These are phyloP conservation scores for Leccinum variicolor DNA, from an alignment of 768 basidiomycete species.

Conservation along the genomic window DNA sequence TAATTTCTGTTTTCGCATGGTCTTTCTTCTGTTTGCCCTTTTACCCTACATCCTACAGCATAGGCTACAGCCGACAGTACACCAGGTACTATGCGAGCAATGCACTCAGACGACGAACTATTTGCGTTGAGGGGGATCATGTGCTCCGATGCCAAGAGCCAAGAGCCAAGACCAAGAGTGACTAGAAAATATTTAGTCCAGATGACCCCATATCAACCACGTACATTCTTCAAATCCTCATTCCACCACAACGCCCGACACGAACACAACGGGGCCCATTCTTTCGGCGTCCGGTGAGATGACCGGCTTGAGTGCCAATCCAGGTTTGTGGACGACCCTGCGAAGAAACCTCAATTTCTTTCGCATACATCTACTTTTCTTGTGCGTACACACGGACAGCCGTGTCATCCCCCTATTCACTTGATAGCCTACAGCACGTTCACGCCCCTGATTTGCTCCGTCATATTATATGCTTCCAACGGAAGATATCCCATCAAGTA, in stretches of 20 bases:
- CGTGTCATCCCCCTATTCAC: constrained; percentile 1
- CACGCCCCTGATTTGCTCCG: constrained; percentile 75
- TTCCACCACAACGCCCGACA: neutral
- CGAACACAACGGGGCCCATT: neutral
- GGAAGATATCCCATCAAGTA: constrained; percentile 67
- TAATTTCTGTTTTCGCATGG: constrained; percentile 29
- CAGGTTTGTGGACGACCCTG: constrained; percentile 24
- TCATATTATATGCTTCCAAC: constrained; percentile 81
- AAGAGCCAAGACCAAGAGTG: too few relatives aligned
- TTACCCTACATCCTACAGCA: constrained; percentile 16
- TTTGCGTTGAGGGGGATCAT: neutral
- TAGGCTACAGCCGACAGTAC: constrained; percentile 24
- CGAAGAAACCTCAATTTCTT: constrained; percentile 62
- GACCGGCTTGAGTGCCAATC: constrained; percentile 1
- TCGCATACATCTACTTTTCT: constrained; percentile 57
- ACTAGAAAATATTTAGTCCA: too few relatives aligned
- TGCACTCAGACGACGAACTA: constrained; percentile 17
- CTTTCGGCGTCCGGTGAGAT: neutral
- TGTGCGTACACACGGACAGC: constrained; percentile 39
- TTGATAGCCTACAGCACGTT: constrained; percentile 48
- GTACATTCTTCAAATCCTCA: neutral
- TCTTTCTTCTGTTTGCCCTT: constrained; percentile 17
- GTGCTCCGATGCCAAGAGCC: too few relatives aligned
- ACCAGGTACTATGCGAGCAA: constrained; percentile 21
- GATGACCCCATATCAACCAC: too few relatives aligned